Evolutionary conservation across 495 filamentous ascomycete species (phyloP).

Genomic region (Annulohypoxylon nitens): DNA sequence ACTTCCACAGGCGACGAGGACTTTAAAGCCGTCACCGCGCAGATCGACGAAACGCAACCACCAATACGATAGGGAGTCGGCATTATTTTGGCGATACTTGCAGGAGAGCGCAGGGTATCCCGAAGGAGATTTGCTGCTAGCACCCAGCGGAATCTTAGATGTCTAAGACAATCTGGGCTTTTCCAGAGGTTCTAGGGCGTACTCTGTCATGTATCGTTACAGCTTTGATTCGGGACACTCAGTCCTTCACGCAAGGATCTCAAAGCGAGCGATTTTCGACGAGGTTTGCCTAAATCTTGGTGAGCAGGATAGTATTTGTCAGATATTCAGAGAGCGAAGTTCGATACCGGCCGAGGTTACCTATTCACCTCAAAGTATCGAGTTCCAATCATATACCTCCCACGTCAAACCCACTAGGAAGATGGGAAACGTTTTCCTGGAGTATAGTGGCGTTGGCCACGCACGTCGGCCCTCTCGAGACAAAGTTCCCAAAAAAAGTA

Average conservation of each 20-base stretch:
- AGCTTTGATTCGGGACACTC: constrained; percentile 60
- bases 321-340: constrained; percentile 62
- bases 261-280: constrained; percentile 1
- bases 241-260: constrained; percentile 52
- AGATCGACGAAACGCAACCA: constrained; percentile 64
- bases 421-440: constrained; percentile 61
- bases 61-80: constrained; percentile 60
- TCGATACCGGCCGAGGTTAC: constrained; percentile 53
- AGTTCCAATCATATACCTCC: constrained; percentile 63
- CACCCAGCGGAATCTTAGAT: constrained; percentile 53
- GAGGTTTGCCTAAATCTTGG: background rate
- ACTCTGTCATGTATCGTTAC: constrained; percentile 56
- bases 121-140: constrained; percentile 59
- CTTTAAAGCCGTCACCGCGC: constrained; percentile 60
- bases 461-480: constrained; percentile 61
- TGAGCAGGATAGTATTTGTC: constrained; percentile 55
- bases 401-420: constrained; percentile 61
- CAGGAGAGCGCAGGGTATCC: constrained; percentile 60
- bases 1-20: constrained; percentile 60
- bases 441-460: constrained; percentile 56
- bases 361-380: constrained; percentile 62
- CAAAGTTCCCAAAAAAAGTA: constrained; percentile 55
- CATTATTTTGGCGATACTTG: constrained; percentile 59
- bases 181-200: constrained; percentile 57
- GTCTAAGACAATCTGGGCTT: constrained; percentile 59